Percentiles rank a stretch among this genome's conserved stretches.
Evolutionary conservation across 2,329 filamentous ascomycete genomes (phyloP).

Genomic region (Cladosporium sp.): DNA sequence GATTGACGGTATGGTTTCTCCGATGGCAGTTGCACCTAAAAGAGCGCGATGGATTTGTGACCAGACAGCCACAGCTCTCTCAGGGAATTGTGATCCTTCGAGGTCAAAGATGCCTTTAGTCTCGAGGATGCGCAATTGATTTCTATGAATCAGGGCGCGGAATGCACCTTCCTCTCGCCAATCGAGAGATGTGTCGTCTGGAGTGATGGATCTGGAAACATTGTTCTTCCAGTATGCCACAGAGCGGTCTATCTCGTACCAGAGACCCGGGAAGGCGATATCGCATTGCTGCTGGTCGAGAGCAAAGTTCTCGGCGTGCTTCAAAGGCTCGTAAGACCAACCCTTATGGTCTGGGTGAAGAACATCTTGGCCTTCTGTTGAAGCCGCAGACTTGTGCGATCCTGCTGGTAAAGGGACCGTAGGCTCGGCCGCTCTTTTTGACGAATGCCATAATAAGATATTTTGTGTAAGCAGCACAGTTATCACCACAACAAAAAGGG

Average conservation of each 20-base stretch:
- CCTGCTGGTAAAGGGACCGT: not conserved
- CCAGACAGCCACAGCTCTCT: constrained; percentile 35
- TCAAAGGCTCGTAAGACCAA: constrained; percentile 6
- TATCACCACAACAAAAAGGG: not conserved
- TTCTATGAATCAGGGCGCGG: constrained; percentile 27
- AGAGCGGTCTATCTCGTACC: constrained; percentile 27
- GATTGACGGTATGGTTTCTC: constrained; percentile 40
- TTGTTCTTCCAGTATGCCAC: constrained; percentile 20
- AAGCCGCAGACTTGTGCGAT: not conserved
- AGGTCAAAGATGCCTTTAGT: constrained; percentile 25
- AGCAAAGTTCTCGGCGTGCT: constrained; percentile 17
- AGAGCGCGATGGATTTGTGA: constrained; percentile 45
- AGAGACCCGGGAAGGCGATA: constrained; percentile 25
- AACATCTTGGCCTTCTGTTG: not conserved
- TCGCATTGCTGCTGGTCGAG: constrained; percentile 24
- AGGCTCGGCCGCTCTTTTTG: not conserved
- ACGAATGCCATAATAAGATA: constrained; percentile 8
- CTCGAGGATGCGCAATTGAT: constrained; percentile 27
- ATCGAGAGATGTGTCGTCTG: constrained; percentile 20
- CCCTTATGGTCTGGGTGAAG: not conserved
- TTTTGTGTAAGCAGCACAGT: constrained; percentile 6
- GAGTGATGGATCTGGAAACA: constrained; percentile 17
- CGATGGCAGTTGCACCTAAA: constrained; percentile 32
- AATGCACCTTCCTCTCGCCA: constrained; percentile 26
- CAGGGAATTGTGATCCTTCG: constrained; percentile 17